Evolutionary conservation across 2,329 filamentous ascomycete genomes (phyloP).

Genomic region (Alternaria rosae): DNA sequence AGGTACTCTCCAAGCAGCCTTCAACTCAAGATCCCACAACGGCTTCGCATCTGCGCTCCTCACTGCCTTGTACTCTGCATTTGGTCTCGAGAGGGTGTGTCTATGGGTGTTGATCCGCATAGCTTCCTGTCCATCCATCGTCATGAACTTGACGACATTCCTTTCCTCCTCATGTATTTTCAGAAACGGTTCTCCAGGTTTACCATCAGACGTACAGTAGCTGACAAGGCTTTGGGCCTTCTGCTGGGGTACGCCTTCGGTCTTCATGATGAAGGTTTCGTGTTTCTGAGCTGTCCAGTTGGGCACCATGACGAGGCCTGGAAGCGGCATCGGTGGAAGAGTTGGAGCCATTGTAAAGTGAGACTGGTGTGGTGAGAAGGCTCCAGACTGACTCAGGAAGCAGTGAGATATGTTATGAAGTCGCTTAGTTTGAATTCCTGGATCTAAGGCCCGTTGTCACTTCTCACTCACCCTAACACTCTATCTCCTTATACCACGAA

Average conservation of each 20-base stretch:
- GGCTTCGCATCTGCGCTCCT: constrained; percentile 17
- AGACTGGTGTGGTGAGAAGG: background rate
- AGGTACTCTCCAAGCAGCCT: constrained; percentile 11
- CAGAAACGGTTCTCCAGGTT: constrained; percentile 15
- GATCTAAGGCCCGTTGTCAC: background rate
- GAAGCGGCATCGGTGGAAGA: constrained; percentile 20
- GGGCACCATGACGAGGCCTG: constrained; percentile 24
- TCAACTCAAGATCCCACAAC: constrained; percentile 23
- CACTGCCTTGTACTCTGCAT: constrained; percentile 29
- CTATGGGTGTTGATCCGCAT: constrained; percentile 23
- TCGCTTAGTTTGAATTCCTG: too few relatives aligned
- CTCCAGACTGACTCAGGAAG: background rate
- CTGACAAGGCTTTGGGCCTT: constrained; percentile 15
- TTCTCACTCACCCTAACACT: background rate
- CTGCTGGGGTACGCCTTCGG: constrained; percentile 5
- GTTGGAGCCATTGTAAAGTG: constrained; percentile 2
- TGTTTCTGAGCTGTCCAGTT: constrained; percentile 22
- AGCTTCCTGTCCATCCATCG: constrained; percentile 19
- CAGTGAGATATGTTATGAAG: background rate
- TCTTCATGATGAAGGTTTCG: constrained; percentile 23
- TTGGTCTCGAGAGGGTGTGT: constrained; percentile 12
- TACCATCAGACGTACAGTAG: constrained; percentile 9
- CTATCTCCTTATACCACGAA: background rate
- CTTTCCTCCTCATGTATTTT: constrained; percentile 18
- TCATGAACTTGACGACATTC: constrained; percentile 19